These are phyloP conservation scores for Neurospora sp. DNA, from an alignment of 495 filamentous ascomycete species.

Conservation along the genomic window DNA sequence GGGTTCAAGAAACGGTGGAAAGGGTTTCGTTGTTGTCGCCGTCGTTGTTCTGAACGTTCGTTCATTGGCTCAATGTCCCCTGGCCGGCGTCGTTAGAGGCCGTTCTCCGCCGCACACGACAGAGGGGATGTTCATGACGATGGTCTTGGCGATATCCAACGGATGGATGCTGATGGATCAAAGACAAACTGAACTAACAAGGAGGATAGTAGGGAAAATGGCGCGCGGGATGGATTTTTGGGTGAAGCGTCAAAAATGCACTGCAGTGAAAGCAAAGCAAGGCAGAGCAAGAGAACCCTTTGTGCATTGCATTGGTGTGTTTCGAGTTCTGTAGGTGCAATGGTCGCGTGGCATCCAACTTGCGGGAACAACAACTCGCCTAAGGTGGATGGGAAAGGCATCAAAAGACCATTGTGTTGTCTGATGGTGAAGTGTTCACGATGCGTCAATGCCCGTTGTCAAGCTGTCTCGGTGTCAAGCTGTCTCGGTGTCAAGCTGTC, in stretches of 20 bases:
- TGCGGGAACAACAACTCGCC: not conserved
- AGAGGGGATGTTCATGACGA: too few species aligned
- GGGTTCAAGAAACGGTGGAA: not conserved
- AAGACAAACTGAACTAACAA: too few species aligned
- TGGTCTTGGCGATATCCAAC: not conserved
- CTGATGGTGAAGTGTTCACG: not conserved
- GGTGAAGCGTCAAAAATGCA: too few species aligned
- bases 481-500: too few species aligned
- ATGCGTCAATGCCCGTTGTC: not conserved
- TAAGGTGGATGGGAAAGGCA: not conserved
- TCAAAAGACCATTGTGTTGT: not conserved
- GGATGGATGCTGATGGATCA: not conserved
- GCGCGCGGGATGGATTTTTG: not conserved
- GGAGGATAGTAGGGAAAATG: not conserved
- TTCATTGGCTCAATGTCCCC: too few species aligned
- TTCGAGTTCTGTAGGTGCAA: not conserved
- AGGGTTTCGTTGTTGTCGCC: not conserved
- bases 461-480: not conserved
- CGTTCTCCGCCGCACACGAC: not conserved
- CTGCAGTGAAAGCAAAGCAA: not conserved
- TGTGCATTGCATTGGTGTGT: not conserved
- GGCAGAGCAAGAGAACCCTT: not conserved
- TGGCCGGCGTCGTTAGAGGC: not conserved
- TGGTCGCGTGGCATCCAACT: not conserved
- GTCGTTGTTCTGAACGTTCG: not conserved